Conservation (phyloP, 768 basidiomycete species). For the Rhodotorula babjevae region DNA sequence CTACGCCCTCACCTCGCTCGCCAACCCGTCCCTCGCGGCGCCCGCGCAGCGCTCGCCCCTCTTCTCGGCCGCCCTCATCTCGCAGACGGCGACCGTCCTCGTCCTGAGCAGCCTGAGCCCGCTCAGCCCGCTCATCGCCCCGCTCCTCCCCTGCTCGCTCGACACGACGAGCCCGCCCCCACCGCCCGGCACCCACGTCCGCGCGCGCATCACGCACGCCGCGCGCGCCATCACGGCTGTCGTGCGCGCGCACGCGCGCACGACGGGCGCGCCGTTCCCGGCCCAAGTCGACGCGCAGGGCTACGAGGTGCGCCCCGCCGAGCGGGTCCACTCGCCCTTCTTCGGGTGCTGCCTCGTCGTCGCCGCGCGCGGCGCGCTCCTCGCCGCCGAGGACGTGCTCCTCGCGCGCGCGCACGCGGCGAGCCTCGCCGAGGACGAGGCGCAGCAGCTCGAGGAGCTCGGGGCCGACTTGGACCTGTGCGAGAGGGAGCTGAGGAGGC, state of each 20-base stretch:
- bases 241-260: neutral
- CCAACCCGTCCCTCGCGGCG: constrained; percentile 48
- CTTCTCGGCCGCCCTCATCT: constrained; percentile 9
- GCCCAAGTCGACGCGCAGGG: neutral
- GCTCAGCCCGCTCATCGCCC: constrained; percentile 2
- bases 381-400: constrained; percentile 2
- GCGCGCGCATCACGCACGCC: neutral
- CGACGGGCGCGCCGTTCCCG: neutral
- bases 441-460: neutral
- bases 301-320: neutral
- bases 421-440: neutral
- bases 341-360: constrained; percentile 29
- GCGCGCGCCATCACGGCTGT: constrained; percentile 9
- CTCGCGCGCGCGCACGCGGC: neutral
- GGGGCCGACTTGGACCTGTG: constrained; percentile 18
- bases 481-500: constrained; percentile 4
- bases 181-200: neutral
- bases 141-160: constrained; percentile 14
- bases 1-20: constrained; percentile 48
- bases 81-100: constrained; percentile 10
- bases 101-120: constrained; percentile 17
- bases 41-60: constrained; percentile 5
- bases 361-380: constrained; percentile 7
- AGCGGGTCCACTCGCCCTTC: neutral
- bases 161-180: constrained; percentile 18